Evolutionary conservation across 228 moss, liverwort and hornwort species (phyloP).

Genomic region (Sphagnum magellanicum): DNA sequence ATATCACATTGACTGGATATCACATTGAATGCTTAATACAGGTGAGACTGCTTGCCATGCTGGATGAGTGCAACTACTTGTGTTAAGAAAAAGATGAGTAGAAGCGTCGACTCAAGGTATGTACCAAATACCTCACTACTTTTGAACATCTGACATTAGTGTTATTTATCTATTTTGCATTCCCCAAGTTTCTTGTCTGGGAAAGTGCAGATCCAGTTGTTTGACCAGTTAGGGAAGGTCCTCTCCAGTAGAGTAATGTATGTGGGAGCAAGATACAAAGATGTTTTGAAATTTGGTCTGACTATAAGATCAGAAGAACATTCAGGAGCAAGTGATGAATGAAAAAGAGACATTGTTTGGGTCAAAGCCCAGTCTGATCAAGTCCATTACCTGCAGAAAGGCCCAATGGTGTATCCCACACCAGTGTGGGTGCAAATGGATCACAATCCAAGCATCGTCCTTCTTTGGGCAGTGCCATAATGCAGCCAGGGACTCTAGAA

Average conservation of each 20-base stretch:
- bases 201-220: no score
- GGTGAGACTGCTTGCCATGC: conserved; percentile 80
- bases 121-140: conserved; percentile 9
- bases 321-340: conserved; percentile 80
- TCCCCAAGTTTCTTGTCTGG: conserved; percentile 4
- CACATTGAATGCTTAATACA: conserved; percentile 10
- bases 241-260: conserved; percentile 11
- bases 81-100: conserved; percentile 93
- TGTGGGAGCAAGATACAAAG: conserved; percentile 2
- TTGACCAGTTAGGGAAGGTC: no score
- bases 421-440: conserved; percentile 33
- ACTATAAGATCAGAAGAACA: conserved; percentile 72
- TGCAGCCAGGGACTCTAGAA: conserved; percentile 64
- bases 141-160: conserved; percentile 16
- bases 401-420: conserved; percentile 35
- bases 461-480: conserved; percentile 69
- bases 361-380: conserved; percentile 84
- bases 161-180: conserved; percentile 10
- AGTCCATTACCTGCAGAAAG: conserved; percentile 49
- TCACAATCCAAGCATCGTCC: conserved; percentile 42
- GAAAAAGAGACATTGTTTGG: conserved; percentile 86
- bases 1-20: no score
- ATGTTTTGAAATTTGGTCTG: no score
- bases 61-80: conserved; percentile 83
- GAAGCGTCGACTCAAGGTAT: conserved; percentile 74